These are phyloP conservation scores for Glycyrrhiza uralensis DNA, from an alignment of 306 rosid species.

Conservation along the genomic window DNA sequence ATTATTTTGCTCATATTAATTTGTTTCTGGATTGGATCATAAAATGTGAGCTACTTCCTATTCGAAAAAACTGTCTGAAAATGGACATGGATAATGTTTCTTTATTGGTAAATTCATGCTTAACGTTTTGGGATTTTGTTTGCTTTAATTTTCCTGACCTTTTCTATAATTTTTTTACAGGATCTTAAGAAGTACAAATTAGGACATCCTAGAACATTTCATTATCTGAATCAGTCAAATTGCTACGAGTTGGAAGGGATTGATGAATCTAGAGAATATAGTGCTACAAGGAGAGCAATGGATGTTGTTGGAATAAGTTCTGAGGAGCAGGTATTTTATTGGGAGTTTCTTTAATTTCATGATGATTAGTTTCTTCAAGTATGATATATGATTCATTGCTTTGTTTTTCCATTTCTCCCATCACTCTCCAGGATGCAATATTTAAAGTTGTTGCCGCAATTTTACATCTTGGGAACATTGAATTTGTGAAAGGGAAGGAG, in stretches of 20 bases:
- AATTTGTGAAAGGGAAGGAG: slow-evolving; percentile 91
- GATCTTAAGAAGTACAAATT: slow-evolving; percentile 75
- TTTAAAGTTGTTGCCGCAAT: slow-evolving; percentile 97
- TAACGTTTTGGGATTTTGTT: not conserved
- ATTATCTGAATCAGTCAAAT: slow-evolving; percentile 85
- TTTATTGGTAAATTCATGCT: not conserved
- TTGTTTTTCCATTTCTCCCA: not conserved
- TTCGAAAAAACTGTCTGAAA: not conserved
- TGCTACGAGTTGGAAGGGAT: slow-evolving; percentile 78
- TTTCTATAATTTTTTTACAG: slow-evolving; percentile 34
- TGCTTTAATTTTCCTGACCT: not conserved
- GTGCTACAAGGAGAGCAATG: slow-evolving; percentile 86
- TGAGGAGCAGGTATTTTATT: slow-evolving; percentile 71
- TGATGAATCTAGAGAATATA: slow-evolving; percentile 80
- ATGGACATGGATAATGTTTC: not conserved
- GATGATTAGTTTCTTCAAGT: slow-evolving; percentile 2
- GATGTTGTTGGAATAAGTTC: slow-evolving; percentile 88
- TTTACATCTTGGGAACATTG: slow-evolving; percentile 96
- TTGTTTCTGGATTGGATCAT: slow-evolving; percentile 22
- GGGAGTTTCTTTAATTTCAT: slow-evolving; percentile 23
- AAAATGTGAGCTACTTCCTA: slow-evolving; percentile 11
- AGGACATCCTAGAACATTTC: slow-evolving; percentile 80
- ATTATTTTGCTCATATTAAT: slow-evolving; percentile 18
- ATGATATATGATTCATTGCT: slow-evolving; percentile 23
- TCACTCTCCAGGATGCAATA: slow-evolving; percentile 70